Conservation (phyloP, 768 basidiomycete genomes). For the Inosperma sp. region DNA sequence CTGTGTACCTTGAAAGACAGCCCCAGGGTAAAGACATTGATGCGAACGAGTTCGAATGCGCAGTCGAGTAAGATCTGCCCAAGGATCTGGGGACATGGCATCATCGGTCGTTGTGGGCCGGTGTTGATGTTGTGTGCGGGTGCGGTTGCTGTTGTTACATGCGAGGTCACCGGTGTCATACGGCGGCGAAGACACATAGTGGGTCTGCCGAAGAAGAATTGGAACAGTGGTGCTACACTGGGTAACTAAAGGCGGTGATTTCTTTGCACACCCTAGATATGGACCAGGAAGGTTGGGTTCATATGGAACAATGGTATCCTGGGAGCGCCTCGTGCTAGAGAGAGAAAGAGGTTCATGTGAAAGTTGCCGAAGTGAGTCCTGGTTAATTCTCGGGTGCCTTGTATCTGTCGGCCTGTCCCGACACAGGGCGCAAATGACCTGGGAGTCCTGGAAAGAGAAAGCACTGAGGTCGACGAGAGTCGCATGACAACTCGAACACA, state of each 20-base stretch:
- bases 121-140: conserved; percentile 13
- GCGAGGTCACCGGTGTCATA: conserved; percentile 16
- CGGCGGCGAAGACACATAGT: conserved; percentile 5
- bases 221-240: not conserved
- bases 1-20: conserved; percentile 86
- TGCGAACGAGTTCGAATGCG: conserved; percentile 68
- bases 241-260: not conserved
- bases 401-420: conserved; percentile 32
- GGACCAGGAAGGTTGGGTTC: not conserved
- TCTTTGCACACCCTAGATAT: not conserved
- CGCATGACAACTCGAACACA: conserved; percentile 43
- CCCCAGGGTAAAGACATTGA: conserved; percentile 83
- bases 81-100: conserved; percentile 42
- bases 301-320: conserved; percentile 19
- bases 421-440: conserved; percentile 47
- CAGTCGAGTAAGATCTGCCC: conserved; percentile 71
- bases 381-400: conserved; percentile 11
- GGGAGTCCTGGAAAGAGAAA: conserved; percentile 22
- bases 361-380: conserved; percentile 14
- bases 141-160: conserved; percentile 22
- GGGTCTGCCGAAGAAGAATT: not conserved
- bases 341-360: conserved; percentile 18
- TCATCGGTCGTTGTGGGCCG: conserved; percentile 7
- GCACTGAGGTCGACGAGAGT: conserved; percentile 34
- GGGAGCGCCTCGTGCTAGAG: conserved; percentile 19